phyloP scores from a whole-genome alignment of 1,284 basidiomycete species.

The Boletellus deceptivus region DNA sequence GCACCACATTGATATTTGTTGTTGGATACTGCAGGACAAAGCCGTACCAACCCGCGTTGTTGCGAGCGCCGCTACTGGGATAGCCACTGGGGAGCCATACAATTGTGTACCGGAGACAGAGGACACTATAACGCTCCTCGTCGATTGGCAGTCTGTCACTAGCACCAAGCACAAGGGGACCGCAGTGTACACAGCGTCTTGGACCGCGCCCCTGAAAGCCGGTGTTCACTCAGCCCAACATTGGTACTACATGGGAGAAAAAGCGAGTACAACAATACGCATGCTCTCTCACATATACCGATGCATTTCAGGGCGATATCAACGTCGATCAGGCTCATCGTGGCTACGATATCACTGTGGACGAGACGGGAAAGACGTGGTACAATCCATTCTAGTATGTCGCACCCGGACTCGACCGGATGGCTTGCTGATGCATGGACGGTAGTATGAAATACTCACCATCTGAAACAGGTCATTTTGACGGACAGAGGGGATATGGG shows the following conservation, averaged over 20 bases:
- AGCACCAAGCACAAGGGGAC: conserved; percentile 73
- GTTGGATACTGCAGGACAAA: conserved; percentile 86
- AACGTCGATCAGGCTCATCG: conserved; percentile 90
- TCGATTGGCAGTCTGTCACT: conserved; percentile 83
- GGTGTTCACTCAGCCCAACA: conserved; percentile 86
- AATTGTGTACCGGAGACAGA: conserved; percentile 84
- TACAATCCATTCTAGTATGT: conserved; percentile 90
- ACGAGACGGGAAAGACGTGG: conserved; percentile 80
- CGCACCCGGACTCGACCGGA: neutral
- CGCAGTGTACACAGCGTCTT: conserved; percentile 89
- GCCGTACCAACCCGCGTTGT: conserved; percentile 81
- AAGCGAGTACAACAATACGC: conserved; percentile 44
- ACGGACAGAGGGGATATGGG: conserved; percentile 90
- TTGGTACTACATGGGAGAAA: conserved; percentile 94
- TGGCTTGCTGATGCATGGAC: conserved; percentile 11
- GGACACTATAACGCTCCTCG: conserved; percentile 91
- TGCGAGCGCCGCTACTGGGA: conserved; percentile 85
- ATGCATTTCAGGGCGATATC: conserved; percentile 70
- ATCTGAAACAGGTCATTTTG: conserved; percentile 87
- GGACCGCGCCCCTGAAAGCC: conserved; percentile 78
- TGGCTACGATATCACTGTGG: conserved; percentile 85
- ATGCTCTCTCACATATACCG: neutral
- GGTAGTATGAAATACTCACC: conserved; percentile 90
- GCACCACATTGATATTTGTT: conserved; percentile 90
- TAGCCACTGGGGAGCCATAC: conserved; percentile 83